Conservation (phyloP, 1,139 yeast genomes). For the Groenewaldozyma auringiensis region DNA sequence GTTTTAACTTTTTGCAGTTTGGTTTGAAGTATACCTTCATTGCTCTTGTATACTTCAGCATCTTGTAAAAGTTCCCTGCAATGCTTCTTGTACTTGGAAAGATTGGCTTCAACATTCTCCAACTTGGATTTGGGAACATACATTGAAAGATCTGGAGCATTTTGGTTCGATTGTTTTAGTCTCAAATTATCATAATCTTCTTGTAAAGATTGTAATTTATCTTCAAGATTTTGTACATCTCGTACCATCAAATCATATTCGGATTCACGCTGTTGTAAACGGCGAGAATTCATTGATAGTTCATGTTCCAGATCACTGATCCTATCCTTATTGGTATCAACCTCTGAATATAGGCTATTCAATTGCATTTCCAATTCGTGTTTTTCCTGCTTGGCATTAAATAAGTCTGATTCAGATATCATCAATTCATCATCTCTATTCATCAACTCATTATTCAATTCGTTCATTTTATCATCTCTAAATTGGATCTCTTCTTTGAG, state of each 20-base stretch:
- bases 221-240: background rate
- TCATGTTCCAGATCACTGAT: constrained; percentile 16
- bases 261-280: background rate
- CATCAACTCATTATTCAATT: constrained; percentile 17
- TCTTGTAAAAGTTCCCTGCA: background rate
- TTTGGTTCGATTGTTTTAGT: background rate
- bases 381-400: constrained; percentile 13
- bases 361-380: constrained; percentile 14
- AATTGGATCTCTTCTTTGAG: constrained; percentile 7
- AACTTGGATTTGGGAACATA: constrained; percentile 3
- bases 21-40: background rate
- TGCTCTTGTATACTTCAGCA: background rate
- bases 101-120: background rate
- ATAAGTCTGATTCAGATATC: constrained; percentile 9
- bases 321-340: constrained; percentile 16
- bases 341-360: constrained; percentile 14
- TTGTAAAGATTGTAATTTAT: background rate
- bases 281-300: constrained; percentile 5
- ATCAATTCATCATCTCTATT: constrained; percentile 18
- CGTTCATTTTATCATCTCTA: background rate
- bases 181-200: background rate
- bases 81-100: background rate
- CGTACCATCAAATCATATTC: background rate
- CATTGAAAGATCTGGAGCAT: background rate
- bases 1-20: background rate